Percentiles rank a stretch among this genome's conserved stretches.
phyloP scores from a whole-genome alignment of 352 stramenopile genomes.

The Phytophthora idaei region DNA sequence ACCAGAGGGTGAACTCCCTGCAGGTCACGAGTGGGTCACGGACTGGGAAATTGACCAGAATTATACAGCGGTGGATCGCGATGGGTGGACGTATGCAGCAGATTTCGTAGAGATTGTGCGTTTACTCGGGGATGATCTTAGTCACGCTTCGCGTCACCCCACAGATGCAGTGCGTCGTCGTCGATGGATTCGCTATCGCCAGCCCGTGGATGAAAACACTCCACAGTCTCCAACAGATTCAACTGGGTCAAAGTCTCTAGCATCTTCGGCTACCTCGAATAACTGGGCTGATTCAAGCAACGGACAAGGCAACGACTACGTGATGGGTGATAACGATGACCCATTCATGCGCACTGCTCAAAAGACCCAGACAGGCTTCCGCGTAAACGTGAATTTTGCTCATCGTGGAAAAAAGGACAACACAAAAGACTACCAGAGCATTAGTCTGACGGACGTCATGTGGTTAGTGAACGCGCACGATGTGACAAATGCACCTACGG shows the following conservation, averaged over 20 bases:
- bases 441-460: slow-evolving; percentile 79
- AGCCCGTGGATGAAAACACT: slow-evolving; percentile 49
- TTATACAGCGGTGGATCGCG: slow-evolving; percentile 80
- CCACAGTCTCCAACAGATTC: slow-evolving; percentile 61
- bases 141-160: slow-evolving; percentile 82
- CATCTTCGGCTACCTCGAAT: slow-evolving; percentile 43
- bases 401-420: slow-evolving; percentile 85
- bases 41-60: slow-evolving; percentile 87
- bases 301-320: slow-evolving; percentile 39
- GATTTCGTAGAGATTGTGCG: slow-evolving; percentile 84
- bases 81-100: slow-evolving; percentile 85
- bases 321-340: slow-evolving; percentile 75
- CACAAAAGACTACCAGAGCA: slow-evolving; percentile 90
- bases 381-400: slow-evolving; percentile 86
- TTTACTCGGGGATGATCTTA: slow-evolving; percentile 79
- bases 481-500: slow-evolving; percentile 67
- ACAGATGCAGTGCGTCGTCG: slow-evolving; percentile 77
- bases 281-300: slow-evolving; percentile 60
- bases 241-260: slow-evolving; percentile 44
- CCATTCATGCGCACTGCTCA: slow-evolving; percentile 86
- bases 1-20: slow-evolving; percentile 65
- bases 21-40: slow-evolving; percentile 78
- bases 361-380: slow-evolving; percentile 87
- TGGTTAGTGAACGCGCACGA: slow-evolving; percentile 88
- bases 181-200: slow-evolving; percentile 81